Evolutionary conservation across 441 rosid species (phyloP), one percentile per base, ranked within the genome.

Genomic region (Cnidoscolus chayamansa): DNA sequence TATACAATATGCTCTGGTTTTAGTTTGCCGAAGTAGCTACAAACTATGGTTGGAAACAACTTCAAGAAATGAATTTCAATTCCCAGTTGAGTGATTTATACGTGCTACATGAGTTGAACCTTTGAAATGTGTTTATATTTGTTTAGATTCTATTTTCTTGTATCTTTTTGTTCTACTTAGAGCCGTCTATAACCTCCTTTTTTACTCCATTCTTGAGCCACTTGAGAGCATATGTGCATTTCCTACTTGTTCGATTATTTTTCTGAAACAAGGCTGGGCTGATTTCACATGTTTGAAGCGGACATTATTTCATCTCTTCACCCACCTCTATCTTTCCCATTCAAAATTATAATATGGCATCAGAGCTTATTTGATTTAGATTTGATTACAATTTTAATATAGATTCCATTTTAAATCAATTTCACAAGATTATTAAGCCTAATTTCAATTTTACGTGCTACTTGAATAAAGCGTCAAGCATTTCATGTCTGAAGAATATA

Each of bases 61-160:
- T 55, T 2, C 55, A 30, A 54, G 65, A 63, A 54, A 25, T 50
- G 49, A 63, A 35, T 50, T 63, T 72, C 68, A 63, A 72, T 72
- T 49, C 75, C 74, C 15, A 67, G 25, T 63, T 51, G 68, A 51
- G 58, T 50, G 55, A 59, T 69, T 57, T 32, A 17, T 11, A 17
- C n/a, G 37, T 20, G 13, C 30, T 35, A 7, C 3, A 1, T n/a
- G 47, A 0, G 19, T 7, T 60, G 8, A 35, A 60, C 32, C 64
- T 32, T 32, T 31, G 19, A 60, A 32, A 7, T 32, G 5, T 35
- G 1, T 15, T 5, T 9, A 20, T 8, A 19, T 31, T 56, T 17
- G 4, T n/a, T 55, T 56, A 6, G 10, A 4, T 20, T 56, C 37
- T 35, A 35, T 35, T 35, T 35, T 35, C 37, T 35, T 19, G 1